Evolutionary conservation across 2,329 filamentous ascomycete genomes (phyloP), one percentile per base, ranked within the genome.

Genomic region (Chrysosporium keratinophilum): DNA sequence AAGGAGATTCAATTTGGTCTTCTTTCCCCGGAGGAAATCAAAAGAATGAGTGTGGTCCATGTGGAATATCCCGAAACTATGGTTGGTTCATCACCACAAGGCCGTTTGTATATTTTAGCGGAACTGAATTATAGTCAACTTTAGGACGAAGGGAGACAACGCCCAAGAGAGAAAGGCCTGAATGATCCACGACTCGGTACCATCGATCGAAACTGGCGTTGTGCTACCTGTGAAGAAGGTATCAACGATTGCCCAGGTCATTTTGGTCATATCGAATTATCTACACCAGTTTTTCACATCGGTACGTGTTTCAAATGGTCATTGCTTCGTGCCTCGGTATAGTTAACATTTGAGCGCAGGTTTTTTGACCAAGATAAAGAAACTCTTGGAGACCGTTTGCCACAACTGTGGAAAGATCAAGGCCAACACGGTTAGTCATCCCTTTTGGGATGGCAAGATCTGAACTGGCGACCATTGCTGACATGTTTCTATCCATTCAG

Each of bases 1-100:
- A 85, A 96, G 79, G 94, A 98, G 79, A 95, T 98, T 65, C 94
- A 98, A 78, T 98, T 98, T 69, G 93, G 93, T 68, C 81, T 98
- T 69, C 82, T 98, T 72, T 95, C 93, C 35, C 93, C 93, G 23
- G 93, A 98, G 71, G 94, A 98, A 77, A 95, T 97, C 74, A 97
- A 98, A 78, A 90, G 86, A 66, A 94, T 97, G 88, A 96, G 90
- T 73, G 91, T 97, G 59, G 87, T 84, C 63, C 88, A 95, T 70
- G 91, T 98, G 69, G 81, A 93, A 70, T 97, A 96, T 69, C 90
- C 93, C n/a, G 93, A 98, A 77, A 97, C 93, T 28, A 96, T 98
- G 93, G 78, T 78, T 65, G 58, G 74, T 66, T 45, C 17, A 42
- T n/a, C 1, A n/a, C 20, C 19, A 3, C 2, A 45, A 23, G 9